phyloP scores from a whole-genome alignment of 1,284 basidiomycete genomes.

The Takashimella tepidaria region DNA sequence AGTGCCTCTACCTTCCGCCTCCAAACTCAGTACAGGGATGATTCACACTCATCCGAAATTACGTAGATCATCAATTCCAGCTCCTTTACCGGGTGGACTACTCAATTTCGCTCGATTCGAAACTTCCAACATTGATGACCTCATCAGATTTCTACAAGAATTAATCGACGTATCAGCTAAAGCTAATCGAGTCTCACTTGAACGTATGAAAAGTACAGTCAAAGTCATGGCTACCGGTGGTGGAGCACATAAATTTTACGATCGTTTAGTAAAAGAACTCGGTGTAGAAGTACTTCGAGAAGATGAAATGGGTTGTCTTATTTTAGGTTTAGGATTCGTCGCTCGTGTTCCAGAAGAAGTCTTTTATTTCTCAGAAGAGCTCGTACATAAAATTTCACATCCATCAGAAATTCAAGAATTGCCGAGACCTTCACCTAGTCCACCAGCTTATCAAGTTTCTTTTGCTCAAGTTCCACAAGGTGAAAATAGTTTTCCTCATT shows the following conservation, averaged over 20 bases:
- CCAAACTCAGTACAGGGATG: slow-evolving; percentile 8
- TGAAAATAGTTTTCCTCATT: slow-evolving; percentile 62
- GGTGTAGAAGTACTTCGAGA: slow-evolving; percentile 82
- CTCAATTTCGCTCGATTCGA: slow-evolving; percentile 98
- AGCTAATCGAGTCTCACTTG: slow-evolving; percentile 81
- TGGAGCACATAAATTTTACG: slow-evolving; percentile 91
- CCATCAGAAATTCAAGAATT: slow-evolving; percentile 51
- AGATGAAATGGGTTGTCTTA: slow-evolving; percentile 99
- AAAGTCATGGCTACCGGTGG: slow-evolving; percentile 98
- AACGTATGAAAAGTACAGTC: slow-evolving; percentile 86
- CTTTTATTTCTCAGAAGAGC: slow-evolving; percentile 97
- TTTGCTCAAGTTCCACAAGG: slow-evolving; percentile 64
- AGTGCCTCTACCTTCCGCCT: slow-evolving; percentile 1
- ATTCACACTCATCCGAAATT: slow-evolving; percentile 62
- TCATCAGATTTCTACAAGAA: slow-evolving; percentile 80
- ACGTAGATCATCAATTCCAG: slow-evolving; percentile 59
- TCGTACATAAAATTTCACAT: slow-evolving; percentile 80
- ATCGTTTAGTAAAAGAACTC: slow-evolving; percentile 68
- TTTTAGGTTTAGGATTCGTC: slow-evolving; percentile 95
- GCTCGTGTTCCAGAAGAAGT: slow-evolving; percentile 93
- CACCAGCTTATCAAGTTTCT: slow-evolving; percentile 81
- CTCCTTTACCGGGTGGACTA: slow-evolving; percentile 89
- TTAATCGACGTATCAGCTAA: slow-evolving; percentile 82
- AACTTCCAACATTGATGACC: slow-evolving; percentile 79
- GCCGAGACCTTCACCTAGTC: slow-evolving; percentile 85